phyloP scores from a whole-genome alignment of 345 rosid species.

The Euclidium syriacum region DNA sequence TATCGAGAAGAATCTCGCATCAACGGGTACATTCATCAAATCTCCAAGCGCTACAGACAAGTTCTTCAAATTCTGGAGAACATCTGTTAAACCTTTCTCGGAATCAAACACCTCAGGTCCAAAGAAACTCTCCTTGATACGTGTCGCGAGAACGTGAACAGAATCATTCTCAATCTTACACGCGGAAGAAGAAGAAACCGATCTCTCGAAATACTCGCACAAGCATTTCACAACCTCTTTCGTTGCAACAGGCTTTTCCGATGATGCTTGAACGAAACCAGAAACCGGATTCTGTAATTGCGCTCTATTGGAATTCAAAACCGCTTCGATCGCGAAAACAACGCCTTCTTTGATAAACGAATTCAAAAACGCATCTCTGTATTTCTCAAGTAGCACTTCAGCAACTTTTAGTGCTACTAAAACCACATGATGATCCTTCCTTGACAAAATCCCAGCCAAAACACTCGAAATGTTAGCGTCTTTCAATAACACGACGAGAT shows the following conservation, averaged over 20 bases:
- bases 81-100: constrained; percentile 71
- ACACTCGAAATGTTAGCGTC: constrained; percentile 78
- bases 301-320: constrained; percentile 50
- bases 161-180: constrained; percentile 72
- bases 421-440: constrained; percentile 79
- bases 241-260: constrained; percentile 41
- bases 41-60: constrained; percentile 53
- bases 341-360: constrained; percentile 88
- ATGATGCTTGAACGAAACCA: constrained; percentile 35
- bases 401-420: constrained; percentile 64
- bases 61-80: constrained; percentile 66
- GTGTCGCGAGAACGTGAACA: constrained; percentile 58
- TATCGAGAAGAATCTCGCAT: constrained; percentile 36
- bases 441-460: constrained; percentile 77
- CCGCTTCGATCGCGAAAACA: constrained; percentile 66
- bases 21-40: constrained; percentile 35
- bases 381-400: constrained; percentile 67
- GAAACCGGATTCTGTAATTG: constrained; percentile 18
- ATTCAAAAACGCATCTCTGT: constrained; percentile 49
- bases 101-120: constrained; percentile 49
- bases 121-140: constrained; percentile 56
- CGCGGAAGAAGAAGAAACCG: constrained; percentile 33
- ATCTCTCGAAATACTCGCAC: constrained; percentile 62
- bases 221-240: constrained; percentile 63
- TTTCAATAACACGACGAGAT: constrained; percentile 58